Evolutionary conservation across 2,329 filamentous ascomycete genomes (phyloP), one percentile per base, ranked within the genome.

Genomic region (Paraconiothyrium sp.): DNA sequence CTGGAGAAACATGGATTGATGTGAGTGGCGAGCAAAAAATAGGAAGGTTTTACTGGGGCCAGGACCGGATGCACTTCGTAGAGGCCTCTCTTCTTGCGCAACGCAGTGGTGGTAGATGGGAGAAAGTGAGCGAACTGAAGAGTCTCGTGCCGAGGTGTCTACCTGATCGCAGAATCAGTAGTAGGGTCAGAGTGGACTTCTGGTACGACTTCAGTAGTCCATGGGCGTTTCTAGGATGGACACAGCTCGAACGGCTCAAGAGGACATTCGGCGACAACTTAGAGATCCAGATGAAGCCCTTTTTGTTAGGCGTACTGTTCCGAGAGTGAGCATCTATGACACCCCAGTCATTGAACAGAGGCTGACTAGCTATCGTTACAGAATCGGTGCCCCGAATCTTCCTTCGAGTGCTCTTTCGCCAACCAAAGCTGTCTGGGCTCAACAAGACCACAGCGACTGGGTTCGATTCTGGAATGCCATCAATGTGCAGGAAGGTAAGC

Each of bases 21-120:
- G 57, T 63, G 13, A 49, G 48, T 10, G 68, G 68, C 0, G 51
- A 67, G 5, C 41, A 59, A 37, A 59, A 44, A 6, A 51, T 22
- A 5, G 75, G 74, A 0, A 59, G 75, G 9, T 76, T 74, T 51
- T 77, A 70, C 30, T 78, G 74, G 75, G 76, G 76, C 0, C 75
- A 78, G 55, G 76, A 77, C 63, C 69, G 73, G 0, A 77, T 78
- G 74, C 74, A 77, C 52, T 76, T 78, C 44, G 76, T 77, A 2
- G 75, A 78, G 49, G 76, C 73, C 1, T 63, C 68, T 3, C 52
- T 77, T 5, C 39, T 67, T 13, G 66, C 67, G 1, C 39, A 70
- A 0, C 56, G 58, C 24, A 60, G 47, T 20, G 48, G 44, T 8
- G 54, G 57, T 3, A 16, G 52, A 3, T 72, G 70, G 72, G 55